Evolutionary conservation across 2,329 filamentous ascomycete species (phyloP).

Genomic region (Passalora sequoiae): DNA sequence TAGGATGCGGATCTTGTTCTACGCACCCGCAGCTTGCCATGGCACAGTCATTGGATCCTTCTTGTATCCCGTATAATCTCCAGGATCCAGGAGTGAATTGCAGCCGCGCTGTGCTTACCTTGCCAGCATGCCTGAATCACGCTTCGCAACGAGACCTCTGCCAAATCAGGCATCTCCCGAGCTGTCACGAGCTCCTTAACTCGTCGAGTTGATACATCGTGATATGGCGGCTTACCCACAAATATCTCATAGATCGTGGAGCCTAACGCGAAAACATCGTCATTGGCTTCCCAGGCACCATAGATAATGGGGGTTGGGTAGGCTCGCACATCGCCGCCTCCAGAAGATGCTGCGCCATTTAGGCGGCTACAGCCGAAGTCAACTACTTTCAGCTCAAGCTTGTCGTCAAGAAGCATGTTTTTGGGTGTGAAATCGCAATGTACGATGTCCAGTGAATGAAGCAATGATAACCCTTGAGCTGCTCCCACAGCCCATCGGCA

Average conservation of each 20-base stretch:
- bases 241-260: not conserved
- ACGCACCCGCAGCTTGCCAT: too few relatives aligned
- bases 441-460: not conserved
- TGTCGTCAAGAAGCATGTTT: conserved; percentile 8
- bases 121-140: not conserved
- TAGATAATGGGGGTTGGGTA: not conserved
- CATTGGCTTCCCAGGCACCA: not conserved
- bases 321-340: not conserved
- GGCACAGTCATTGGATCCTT: too few relatives aligned
- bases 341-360: not conserved
- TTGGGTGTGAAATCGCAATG: conserved; percentile 4
- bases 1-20: too few relatives aligned
- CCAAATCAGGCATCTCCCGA: not conserved
- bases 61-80: too few relatives aligned
- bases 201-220: not conserved
- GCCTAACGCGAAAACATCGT: not conserved
- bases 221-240: not conserved
- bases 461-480: conserved; percentile 4
- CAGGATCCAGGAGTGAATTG: too few relatives aligned
- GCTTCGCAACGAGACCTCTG: not conserved
- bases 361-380: conserved; percentile 4
- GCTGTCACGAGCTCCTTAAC: not conserved
- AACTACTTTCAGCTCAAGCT: conserved; percentile 2
- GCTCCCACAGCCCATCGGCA: not conserved
- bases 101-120: too few relatives aligned